Base-by-base conservation (phyloP, 2,329 filamentous ascomycete genomes). In the Phaeosphaeriaceae sp. region DNA sequence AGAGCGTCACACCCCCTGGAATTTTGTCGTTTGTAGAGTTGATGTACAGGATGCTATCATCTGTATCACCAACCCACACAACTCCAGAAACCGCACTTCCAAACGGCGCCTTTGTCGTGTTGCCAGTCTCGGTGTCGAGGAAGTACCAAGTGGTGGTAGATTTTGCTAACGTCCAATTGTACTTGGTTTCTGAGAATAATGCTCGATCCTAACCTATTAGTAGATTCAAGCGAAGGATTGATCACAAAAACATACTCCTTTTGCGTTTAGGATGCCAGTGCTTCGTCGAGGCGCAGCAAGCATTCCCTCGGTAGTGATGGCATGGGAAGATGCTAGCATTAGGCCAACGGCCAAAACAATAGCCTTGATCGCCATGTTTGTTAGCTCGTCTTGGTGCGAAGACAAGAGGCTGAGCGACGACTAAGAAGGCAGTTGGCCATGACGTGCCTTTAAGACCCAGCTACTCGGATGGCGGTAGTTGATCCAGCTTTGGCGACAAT, bases 1-100 rank as follows among this genome's bases (percentile, higher is more conserved):
- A 72, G 1, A 72, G 49, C 1, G 70, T 67, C 3, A 72, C 68
- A 37, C 70, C 70, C 8, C 70, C 70, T 5, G 66, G 61, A 15
- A 71, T 59, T 18, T 65, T 55, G 65, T 93, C 89, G 46, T 83
- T 86, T 42, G 87, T 85, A 44, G 81, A 79, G 16, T 81, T 71
- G 58, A 90, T 83, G 49, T 88, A 83, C 45, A 85, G 86, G 20
- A 96, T 79, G 51, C 85, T 74, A 7, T 68, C 68, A 12, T 66
- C 59, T 2, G 63, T 64, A 12, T 63, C 50, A 15, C 68, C 67
- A 29, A 71, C 58, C 67, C 67, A 72, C 11, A 72, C 66, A 7
- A 72, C 57, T 42, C 72, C 70, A 2, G 67, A 68, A 4, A 71
- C 67, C 9, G 55, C 63, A 18, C 63, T 63, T 29, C 60, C 63